Evolutionary conservation across 1,284 basidiomycete species (phyloP), one percentile per base, ranked within the genome.

Genomic region (Cerrena zonata): DNA sequence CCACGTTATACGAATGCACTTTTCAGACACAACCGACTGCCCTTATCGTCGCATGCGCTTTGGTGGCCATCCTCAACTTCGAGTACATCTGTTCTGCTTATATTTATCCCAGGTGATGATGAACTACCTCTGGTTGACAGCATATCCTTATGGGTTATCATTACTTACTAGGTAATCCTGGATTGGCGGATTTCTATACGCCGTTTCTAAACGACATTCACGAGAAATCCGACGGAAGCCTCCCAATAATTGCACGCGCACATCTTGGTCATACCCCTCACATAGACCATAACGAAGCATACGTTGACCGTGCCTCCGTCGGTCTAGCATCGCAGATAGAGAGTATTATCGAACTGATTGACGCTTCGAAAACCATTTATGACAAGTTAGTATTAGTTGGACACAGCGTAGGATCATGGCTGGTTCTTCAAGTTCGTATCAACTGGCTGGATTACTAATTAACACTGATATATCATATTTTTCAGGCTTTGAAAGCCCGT

Each of bases 101-200:
- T 84, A 3, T 82, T 84, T 61, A 75, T 83, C 45, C 82, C 82
- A 56, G 80, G 80, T 77, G 25, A 53, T 53, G 23, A 1, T 5
- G 21, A 37, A 13, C 11, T n/a, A n/a, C n/a, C n/a, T n/a, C n/a
- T n/a, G n/a, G n/a, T n/a, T n/a, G n/a, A n/a, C n/a, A n/a, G n/a
- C n/a, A n/a, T n/a, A n/a, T n/a, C n/a, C n/a, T n/a, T n/a, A n/a
- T n/a, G n/a, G n/a, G n/a, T n/a, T n/a, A n/a, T n/a, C n/a, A n/a
- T n/a, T n/a, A n/a, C n/a, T n/a, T n/a, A n/a, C n/a, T n/a, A 82
- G 82, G 82, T 10, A 85, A 85, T 58, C 82, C 82, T 5, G 82
- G 82, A 1, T 62, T 82, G 12, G 54, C 79, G 25, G 72, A 78
- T 27, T 82, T 84, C 60, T 85, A 84, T 54, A 69, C 68, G 0